These are phyloP conservation scores for Aspergillus uvarum DNA, from an alignment of 2,329 filamentous ascomycete species.

Conservation along the genomic window DNA sequence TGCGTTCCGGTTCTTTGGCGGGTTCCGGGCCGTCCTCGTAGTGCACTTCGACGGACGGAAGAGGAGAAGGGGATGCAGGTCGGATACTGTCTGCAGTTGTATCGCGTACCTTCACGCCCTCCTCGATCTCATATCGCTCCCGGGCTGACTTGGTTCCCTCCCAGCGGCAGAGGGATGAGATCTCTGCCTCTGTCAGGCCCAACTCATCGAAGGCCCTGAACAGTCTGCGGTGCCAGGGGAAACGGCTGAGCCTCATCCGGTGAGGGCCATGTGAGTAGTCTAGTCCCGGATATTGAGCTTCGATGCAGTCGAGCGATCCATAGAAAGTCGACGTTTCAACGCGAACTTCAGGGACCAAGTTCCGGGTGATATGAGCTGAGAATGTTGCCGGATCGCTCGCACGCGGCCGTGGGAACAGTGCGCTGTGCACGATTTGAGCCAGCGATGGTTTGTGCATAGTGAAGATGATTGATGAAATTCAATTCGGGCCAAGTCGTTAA, in stretches of 20 bases:
- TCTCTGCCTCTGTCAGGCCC: constrained; percentile 58
- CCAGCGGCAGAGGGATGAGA: constrained; percentile 63
- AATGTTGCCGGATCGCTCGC: constrained; percentile 60
- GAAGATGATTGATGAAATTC: constrained; percentile 11
- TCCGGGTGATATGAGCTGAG: constrained; percentile 58
- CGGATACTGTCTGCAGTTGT: constrained; percentile 61
- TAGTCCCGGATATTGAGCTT: constrained; percentile 65
- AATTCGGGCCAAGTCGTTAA: not conserved
- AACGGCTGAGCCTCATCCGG: constrained; percentile 61
- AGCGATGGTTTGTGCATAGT: constrained; percentile 62
- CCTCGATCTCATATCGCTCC: constrained; percentile 52
- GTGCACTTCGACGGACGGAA: constrained; percentile 34
- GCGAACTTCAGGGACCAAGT: constrained; percentile 65
- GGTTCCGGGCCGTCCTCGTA: constrained; percentile 27
- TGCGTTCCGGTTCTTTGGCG: constrained; percentile 24
- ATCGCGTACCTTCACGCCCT: constrained; percentile 59
- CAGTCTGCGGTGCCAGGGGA: constrained; percentile 60
- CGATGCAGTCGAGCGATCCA: constrained; percentile 62
- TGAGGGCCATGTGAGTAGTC: constrained; percentile 64
- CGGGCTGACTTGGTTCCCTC: constrained; percentile 51
- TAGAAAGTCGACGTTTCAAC: constrained; percentile 65
- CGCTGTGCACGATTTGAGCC: constrained; percentile 58
- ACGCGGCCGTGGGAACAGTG: constrained; percentile 58
- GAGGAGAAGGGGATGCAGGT: constrained; percentile 47
- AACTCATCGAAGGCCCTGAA: constrained; percentile 63